phyloP scores from a whole-genome alignment of 495 filamentous ascomycete species.

The Trichocladium uniseriatum region DNA sequence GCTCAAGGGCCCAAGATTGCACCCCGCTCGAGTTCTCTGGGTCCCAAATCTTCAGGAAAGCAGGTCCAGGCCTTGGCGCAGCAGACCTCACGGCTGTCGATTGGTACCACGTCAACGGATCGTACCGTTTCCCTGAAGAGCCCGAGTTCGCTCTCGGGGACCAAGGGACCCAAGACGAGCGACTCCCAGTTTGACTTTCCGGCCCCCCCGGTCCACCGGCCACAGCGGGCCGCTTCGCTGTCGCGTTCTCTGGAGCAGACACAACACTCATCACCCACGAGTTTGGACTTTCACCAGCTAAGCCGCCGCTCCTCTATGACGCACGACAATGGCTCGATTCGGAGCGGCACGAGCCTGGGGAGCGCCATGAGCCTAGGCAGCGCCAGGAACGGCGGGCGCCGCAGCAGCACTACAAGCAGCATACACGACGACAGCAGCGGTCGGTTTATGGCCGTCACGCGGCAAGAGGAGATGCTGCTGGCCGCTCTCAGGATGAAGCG shows the following conservation, averaged over 20 bases:
- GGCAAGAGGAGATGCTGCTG: slow-evolving; percentile 74
- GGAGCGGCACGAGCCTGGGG: slow-evolving; percentile 16
- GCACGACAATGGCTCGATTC: slow-evolving; percentile 17
- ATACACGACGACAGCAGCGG: slow-evolving; percentile 35
- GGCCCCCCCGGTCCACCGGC: slow-evolving; percentile 13
- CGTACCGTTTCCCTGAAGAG: slow-evolving; percentile 4
- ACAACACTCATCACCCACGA: slow-evolving; percentile 38
- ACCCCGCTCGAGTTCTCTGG: slow-evolving; percentile 16
- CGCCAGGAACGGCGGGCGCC: slow-evolving; percentile 6
- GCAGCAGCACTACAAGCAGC: slow-evolving; percentile 20
- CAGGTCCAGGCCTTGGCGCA: not conserved
- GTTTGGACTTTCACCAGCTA: slow-evolving; percentile 35
- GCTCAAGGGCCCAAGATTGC: slow-evolving; percentile 6
- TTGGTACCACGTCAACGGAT: slow-evolving; percentile 11
- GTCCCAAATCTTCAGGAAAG: slow-evolving; percentile 4
- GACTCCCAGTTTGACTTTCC: slow-evolving; percentile 22
- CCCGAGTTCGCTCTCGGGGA: not conserved
- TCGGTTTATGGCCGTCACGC: slow-evolving; percentile 75
- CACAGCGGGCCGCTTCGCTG: slow-evolving; percentile 1
- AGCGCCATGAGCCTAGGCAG: slow-evolving; percentile 17
- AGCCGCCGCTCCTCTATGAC: slow-evolving; percentile 2
- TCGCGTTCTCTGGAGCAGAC: slow-evolving; percentile 31
- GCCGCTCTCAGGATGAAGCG: slow-evolving; percentile 72
- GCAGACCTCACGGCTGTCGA: slow-evolving; percentile 13
- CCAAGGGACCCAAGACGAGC: slow-evolving; percentile 8